Percentiles rank a stretch among this genome's conserved stretches.
These are phyloP conservation scores for Clohesyomyces aquaticus DNA, from an alignment of 495 filamentous ascomycete genomes.

Conservation along the genomic window DNA sequence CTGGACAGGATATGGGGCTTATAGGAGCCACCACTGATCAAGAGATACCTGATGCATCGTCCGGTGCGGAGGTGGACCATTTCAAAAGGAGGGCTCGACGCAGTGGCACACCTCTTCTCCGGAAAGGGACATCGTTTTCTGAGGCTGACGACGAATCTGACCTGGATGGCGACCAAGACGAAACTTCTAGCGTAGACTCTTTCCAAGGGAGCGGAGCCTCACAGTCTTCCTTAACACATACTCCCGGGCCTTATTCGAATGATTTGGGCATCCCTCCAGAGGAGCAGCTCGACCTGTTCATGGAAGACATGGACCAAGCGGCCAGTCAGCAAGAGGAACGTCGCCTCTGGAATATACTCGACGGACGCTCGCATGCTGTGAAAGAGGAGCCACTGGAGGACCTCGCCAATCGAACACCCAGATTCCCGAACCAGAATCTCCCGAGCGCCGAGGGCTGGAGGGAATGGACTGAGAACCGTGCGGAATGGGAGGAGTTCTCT, in stretches of 20 bases:
- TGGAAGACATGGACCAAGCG: conserved; percentile 58
- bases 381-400: neutral
- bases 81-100: conserved; percentile 29
- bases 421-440: conserved; percentile 37
- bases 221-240: conserved; percentile 1
- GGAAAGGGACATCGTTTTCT: conserved; percentile 34
- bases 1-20: conserved; percentile 10
- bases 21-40: neutral
- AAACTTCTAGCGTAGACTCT: conserved; percentile 2
- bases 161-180: neutral
- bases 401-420: conserved; percentile 2
- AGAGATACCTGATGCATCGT: neutral
- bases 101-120: conserved; percentile 32
- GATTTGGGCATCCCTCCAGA: conserved; percentile 35
- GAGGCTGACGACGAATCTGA: conserved; percentile 7
- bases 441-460: conserved; percentile 59
- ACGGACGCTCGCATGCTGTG: neutral
- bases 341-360: conserved; percentile 59
- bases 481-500: conserved; percentile 29
- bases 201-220: conserved; percentile 11
- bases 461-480: conserved; percentile 32
- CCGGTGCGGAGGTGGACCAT: conserved; percentile 2
- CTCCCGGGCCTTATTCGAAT: neutral
- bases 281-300: conserved; percentile 53
- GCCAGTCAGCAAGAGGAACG: conserved; percentile 60